phyloP scores from a whole-genome alignment of 345 rosid species.

The Carallia brachiata region DNA sequence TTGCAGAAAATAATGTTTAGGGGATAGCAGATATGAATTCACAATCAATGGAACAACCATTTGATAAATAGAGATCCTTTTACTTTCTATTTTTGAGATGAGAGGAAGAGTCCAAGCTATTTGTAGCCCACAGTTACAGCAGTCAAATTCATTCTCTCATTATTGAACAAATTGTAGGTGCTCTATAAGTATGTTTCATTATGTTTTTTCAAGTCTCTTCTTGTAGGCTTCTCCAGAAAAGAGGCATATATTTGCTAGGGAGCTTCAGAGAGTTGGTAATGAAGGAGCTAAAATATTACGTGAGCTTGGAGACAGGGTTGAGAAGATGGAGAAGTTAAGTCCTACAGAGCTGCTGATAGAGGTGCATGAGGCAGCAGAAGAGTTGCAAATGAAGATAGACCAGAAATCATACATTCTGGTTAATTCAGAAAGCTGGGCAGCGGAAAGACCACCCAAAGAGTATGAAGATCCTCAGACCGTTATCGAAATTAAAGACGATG shows the following conservation, averaged over 20 bases:
- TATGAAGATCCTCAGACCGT: slow-evolving; percentile 46
- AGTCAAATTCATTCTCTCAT: too few relatives aligned
- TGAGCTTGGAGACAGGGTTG: slow-evolving; percentile 71
- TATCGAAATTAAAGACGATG: slow-evolving; percentile 45
- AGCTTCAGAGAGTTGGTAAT: slow-evolving; percentile 65
- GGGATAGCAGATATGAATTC: too few relatives aligned
- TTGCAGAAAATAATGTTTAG: too few relatives aligned
- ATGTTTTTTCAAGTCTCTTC: slow-evolving; percentile 2
- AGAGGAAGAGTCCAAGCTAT: too few relatives aligned
- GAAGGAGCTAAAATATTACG: slow-evolving; percentile 72
- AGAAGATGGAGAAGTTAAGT: slow-evolving; percentile 82
- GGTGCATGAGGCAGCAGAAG: slow-evolving; percentile 78
- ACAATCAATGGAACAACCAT: too few relatives aligned
- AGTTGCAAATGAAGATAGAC: slow-evolving; percentile 69
- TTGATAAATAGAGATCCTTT: too few relatives aligned
- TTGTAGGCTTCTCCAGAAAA: slow-evolving; percentile 75
- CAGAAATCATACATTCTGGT: slow-evolving; percentile 79
- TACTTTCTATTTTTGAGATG: too few relatives aligned
- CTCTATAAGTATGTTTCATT: not conserved
- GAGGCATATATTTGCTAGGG: slow-evolving; percentile 61
- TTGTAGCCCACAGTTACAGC: too few relatives aligned
- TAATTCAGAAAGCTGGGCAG: slow-evolving; percentile 85
- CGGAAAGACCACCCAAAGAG: slow-evolving; percentile 51
- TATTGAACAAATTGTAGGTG: too few relatives aligned
- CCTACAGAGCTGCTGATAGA: slow-evolving; percentile 55